Percentiles rank a stretch among this genome's conserved stretches.
phyloP scores from a whole-genome alignment of 768 basidiomycete species.

The Boletus tylopilopsis region DNA sequence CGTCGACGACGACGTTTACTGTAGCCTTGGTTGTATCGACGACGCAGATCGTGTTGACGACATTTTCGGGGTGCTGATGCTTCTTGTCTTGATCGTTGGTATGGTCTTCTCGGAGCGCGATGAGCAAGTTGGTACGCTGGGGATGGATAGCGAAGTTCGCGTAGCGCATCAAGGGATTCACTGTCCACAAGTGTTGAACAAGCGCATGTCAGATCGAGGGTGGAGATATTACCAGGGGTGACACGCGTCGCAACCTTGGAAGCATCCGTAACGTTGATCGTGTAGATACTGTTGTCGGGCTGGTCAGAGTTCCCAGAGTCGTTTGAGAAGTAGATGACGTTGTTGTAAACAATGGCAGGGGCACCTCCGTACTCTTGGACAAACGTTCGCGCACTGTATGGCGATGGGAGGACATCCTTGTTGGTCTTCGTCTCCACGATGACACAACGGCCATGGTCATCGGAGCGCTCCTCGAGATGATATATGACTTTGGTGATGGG shows the following conservation, averaged over 20 bases:
- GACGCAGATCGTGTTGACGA: conserved; percentile 49
- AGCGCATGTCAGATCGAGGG: not conserved
- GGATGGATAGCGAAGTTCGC: conserved; percentile 56
- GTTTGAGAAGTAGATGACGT: conserved; percentile 56
- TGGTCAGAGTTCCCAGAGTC: conserved; percentile 21
- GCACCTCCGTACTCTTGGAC: conserved; percentile 75
- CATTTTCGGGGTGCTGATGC: conserved; percentile 36
- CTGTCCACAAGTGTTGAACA: conserved; percentile 8
- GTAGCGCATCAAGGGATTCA: conserved; percentile 35
- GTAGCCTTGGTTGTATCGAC: conserved; percentile 43
- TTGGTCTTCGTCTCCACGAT: conserved; percentile 44
- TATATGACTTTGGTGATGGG: conserved; percentile 41
- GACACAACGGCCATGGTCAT: conserved; percentile 40
- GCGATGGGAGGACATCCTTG: conserved; percentile 46
- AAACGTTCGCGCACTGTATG: conserved; percentile 49
- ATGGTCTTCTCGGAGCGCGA: conserved; percentile 67
- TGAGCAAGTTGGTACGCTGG: conserved; percentile 42
- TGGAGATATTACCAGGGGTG: conserved; percentile 48
- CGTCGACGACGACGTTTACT: conserved; percentile 40
- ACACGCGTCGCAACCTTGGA: conserved; percentile 30
- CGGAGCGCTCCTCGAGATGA: conserved; percentile 57
- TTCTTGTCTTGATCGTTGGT: conserved; percentile 27
- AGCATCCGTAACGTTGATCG: conserved; percentile 7
- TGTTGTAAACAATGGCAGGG: conserved; percentile 46
- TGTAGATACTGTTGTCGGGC: conserved; percentile 46